Evolutionary conservation across 176 grass and related monocot species (phyloP), one percentile per base, ranked within the genome.

Genomic region (Elymus sibiricus): DNA sequence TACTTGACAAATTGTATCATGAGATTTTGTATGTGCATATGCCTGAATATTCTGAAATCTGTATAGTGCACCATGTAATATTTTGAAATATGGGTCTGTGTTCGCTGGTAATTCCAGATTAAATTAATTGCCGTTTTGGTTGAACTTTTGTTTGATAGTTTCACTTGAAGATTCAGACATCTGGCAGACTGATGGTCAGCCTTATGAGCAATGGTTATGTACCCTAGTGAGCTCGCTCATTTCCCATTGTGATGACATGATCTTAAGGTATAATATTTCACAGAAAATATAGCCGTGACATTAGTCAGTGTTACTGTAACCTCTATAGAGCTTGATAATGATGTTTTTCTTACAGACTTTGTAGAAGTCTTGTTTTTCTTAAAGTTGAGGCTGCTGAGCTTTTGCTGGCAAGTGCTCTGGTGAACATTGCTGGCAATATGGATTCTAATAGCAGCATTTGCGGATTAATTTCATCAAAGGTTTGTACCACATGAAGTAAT

Each of bases 151-250:
- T 75, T 82, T 88, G n/a, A 55, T 76, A 87, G 88, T 87, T 90
- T 85, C 85, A 44, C 63, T 95, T 67, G 91, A 98, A 86, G 89
- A 98, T 87, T 83, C 86, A 46, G 89, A 90, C 39, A 64, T 98
- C 27, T 98, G 93, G 93, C 35, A 73, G 66, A 95, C 95, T 79
- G 91, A 95, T 70, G 91, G 76, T 55, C 92, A 67, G 84, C 74
- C 70, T 71, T 95, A 90, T 78, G 74, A 93, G 68, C 87, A 85
- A 86, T 98, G 95, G 95, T 56, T 98, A 29, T 98, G 93, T 81
- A 89, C 89, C 80, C 87, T 98, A 85, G 93, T 90, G 84, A 88
- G 94, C 81, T 92, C 93, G 49, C 91, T 95, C 70, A 92, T 98
- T 95, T 56, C 65, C 39, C 89, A 98, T 79, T 95, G 91, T 78